Conservation (phyloP, 192 early-diverging fungal species). For the Backusella mclennaniae region DNA sequence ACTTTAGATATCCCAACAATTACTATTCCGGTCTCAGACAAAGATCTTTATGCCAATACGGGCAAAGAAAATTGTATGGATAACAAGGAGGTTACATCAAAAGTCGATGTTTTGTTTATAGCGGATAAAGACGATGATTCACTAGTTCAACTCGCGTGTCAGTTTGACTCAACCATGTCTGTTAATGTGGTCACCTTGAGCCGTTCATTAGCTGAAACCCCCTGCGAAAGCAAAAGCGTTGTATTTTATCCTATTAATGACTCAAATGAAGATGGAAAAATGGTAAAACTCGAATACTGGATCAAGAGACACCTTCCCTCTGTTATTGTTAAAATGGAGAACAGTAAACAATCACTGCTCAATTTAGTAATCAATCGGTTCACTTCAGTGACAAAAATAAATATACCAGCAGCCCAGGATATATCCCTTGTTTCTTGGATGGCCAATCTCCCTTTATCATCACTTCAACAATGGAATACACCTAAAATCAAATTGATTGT, state of each 20-base stretch:
- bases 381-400: slow-evolving; percentile 29
- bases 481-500: slow-evolving; percentile 46
- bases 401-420: slow-evolving; percentile 37
- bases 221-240: neutral
- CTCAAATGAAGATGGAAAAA: neutral
- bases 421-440: slow-evolving; percentile 43
- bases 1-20: slow-evolving; percentile 42
- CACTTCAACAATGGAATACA: slow-evolving; percentile 50
- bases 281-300: neutral
- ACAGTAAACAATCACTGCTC: neutral
- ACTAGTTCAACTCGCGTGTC: neutral
- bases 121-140: neutral
- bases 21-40: slow-evolving; percentile 40
- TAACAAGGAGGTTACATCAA: neutral
- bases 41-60: slow-evolving; percentile 11
- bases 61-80: neutral
- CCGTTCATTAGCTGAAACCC: neutral
- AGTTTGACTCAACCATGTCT: neutral
- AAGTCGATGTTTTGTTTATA: neutral
- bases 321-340: neutral
- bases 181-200: neutral
- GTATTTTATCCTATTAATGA: neutral
- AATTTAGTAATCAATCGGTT: neutral
- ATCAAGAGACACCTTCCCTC: neutral
- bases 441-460: slow-evolving; percentile 39